Percentiles rank a stretch among this genome's conserved stretches.
phyloP scores from a whole-genome alignment of 805 yeast genomes.

The Schwanniomyces polymorphus region DNA sequence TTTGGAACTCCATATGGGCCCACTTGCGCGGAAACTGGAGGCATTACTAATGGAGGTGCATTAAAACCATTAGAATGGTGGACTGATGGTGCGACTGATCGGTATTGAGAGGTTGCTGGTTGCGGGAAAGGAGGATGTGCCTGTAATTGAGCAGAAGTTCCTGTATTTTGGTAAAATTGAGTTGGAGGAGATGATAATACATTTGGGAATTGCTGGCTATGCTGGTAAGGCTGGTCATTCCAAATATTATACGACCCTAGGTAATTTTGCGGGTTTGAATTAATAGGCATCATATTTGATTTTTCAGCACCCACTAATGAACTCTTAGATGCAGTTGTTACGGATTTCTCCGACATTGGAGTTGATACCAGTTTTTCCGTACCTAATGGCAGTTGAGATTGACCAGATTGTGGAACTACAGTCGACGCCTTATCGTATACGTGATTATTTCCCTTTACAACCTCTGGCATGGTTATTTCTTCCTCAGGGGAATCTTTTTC shows the following conservation, averaged over 20 bases:
- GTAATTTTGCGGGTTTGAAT: not conserved
- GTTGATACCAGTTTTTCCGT: not conserved
- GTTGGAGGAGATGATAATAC: not conserved
- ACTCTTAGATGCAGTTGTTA: not conserved
- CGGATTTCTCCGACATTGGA: not conserved
- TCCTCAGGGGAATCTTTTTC: not conserved
- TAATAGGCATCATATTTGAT: not conserved
- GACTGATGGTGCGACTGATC: not conserved
- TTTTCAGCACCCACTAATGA: not conserved
- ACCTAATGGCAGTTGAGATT: slow-evolving; percentile 11
- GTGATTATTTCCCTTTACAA: slow-evolving; percentile 9
- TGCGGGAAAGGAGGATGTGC: not conserved
- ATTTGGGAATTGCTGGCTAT: not conserved
- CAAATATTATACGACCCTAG: not conserved
- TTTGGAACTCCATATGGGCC: not conserved
- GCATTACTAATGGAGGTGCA: not conserved
- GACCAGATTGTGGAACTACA: slow-evolving; percentile 32
- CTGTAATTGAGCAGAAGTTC: not conserved
- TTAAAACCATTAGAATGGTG: not conserved
- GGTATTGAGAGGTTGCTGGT: not conserved
- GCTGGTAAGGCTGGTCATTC: not conserved
- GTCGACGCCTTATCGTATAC: slow-evolving; percentile 36
- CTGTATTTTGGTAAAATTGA: not conserved
- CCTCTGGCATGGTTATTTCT: not conserved
- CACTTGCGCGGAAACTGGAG: not conserved